Conservation (phyloP, 108 stramenopile genomes). For the Skeletonema grethae region DNA sequence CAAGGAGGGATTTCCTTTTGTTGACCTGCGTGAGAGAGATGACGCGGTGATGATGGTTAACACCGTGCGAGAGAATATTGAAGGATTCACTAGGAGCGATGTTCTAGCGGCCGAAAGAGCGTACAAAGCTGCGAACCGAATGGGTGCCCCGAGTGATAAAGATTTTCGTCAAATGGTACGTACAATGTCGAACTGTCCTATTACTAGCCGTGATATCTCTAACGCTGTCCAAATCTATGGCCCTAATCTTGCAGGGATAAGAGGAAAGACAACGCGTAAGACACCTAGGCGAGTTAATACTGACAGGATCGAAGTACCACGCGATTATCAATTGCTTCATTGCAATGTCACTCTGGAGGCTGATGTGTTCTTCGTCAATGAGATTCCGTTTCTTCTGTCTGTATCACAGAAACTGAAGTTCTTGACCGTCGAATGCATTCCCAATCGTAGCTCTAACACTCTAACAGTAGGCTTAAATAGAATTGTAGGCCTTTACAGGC, state of each 20-base stretch:
- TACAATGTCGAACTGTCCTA: conserved; percentile 17
- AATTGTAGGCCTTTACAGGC: conserved; percentile 4
- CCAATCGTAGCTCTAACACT: conserved; percentile 11
- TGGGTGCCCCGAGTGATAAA: conserved; percentile 19
- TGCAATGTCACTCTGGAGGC: conserved; percentile 25
- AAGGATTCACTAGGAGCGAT: conserved; percentile 35
- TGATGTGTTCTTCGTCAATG: conserved; percentile 51
- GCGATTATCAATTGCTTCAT: conserved; percentile 5
- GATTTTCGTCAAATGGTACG: conserved; percentile 25
- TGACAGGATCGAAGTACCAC: conserved; percentile 22
- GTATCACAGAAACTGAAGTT: conserved; percentile 36
- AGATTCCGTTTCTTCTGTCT: conserved; percentile 36
- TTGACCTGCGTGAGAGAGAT: not conserved
- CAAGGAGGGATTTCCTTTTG: not conserved
- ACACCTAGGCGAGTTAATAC: conserved; percentile 16
- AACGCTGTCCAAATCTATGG: conserved; percentile 33
- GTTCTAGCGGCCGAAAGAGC: conserved; percentile 22
- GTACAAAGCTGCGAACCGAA: conserved; percentile 11
- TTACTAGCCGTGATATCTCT: conserved; percentile 8
- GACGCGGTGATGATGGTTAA: not conserved
- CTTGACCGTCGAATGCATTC: conserved; percentile 28
- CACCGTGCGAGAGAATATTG: conserved; percentile 19
- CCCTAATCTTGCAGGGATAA: conserved; percentile 16
- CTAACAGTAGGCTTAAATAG: not conserved
- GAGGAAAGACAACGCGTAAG: conserved; percentile 28